Base-by-base conservation (phyloP, 2,329 filamentous ascomycete species). In the Aspergillus aculeatinus region DNA sequence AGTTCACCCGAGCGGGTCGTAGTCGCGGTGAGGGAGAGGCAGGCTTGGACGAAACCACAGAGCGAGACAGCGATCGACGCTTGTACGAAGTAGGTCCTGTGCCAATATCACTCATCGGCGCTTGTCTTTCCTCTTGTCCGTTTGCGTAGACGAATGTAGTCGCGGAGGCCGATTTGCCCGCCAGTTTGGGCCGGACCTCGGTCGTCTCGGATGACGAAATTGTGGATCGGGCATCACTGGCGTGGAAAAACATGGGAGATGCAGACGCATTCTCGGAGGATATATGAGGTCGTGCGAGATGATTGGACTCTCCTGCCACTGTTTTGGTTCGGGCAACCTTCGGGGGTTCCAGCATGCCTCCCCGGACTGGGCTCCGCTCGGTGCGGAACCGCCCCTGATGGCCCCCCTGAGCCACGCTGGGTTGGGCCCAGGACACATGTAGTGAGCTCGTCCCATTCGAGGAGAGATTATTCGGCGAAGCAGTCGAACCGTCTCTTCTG, bases 171-270 rank as follows among this genome's bases (percentile, higher is more conserved):
- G 64, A 57, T 58, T 73, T 74, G 29, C 54, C 63, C 35, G 64
- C 65, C 21, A 65, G 58, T 51, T 68, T 69, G 21, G 69, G 65
- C 44, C 71, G 70, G 59, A 62, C 55, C 35, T 75, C 74, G 27
- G 63, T 50, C 25, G 64, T 50, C 25, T 78, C 74, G 4, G 72
- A 72, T n/a, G 77, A 78, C 29, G 78, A 65, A 23, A 62, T 55
- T 5, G 52, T 55, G 39, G 80, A 76, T 67, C 85, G 88, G 44
- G 84, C 89, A 67, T 96, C 91, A 73, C 88, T 91, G 29, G 93
- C 95, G 73, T 96, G 93, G 74, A 99, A 97, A 82, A 98, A 98
- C 79, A 92, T 94, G 56, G 88, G 77, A 21, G 74, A 69, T 4
- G 69, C 72, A 16, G 73, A 64, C 5, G 73, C 62, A 48, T 72